Percentiles rank a stretch among this genome's conserved stretches.
These are phyloP conservation scores for Mycena floridula DNA, from an alignment of 768 basidiomycete species.

Conservation along the genomic window DNA sequence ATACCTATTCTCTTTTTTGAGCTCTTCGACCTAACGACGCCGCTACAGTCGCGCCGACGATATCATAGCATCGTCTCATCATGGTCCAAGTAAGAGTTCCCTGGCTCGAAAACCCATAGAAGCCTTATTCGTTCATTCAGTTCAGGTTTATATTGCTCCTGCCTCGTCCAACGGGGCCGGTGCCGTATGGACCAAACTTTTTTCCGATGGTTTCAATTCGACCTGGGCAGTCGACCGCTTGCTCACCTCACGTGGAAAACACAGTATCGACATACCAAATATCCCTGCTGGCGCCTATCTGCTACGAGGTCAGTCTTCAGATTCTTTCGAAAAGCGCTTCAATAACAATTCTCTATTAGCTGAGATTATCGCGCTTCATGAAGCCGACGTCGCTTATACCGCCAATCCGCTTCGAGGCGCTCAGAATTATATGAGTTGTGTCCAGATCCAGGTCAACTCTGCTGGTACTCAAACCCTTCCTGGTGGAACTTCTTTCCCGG, in stretches of 20 bases:
- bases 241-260: conserved; percentile 23
- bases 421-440: conserved; percentile 45
- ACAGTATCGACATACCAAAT: conserved; percentile 26
- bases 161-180: no score
- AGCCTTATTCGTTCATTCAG: conserved; percentile 8
- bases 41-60: conserved; percentile 25
- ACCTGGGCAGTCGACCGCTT: conserved; percentile 28
- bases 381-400: conserved; percentile 23
- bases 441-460: conserved; percentile 35
- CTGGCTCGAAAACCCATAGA: neutral
- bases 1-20: neutral
- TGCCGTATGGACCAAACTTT: conserved; percentile 28
- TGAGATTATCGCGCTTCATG: conserved; percentile 28
- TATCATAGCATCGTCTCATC: conserved; percentile 29
- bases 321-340: neutral
- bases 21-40: neutral
- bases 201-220: conserved; percentile 18
- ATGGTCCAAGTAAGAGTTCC: conserved; percentile 22
- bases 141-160: conserved; percentile 27
- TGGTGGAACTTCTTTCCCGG: conserved; percentile 23
- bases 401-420: conserved; percentile 32
- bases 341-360: conserved; percentile 13
- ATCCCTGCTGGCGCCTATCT: conserved; percentile 29
- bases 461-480: conserved; percentile 19
- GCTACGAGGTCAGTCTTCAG: conserved; percentile 20